phyloP scores from a whole-genome alignment of 306 rosid species.

The Inga laurina region DNA sequence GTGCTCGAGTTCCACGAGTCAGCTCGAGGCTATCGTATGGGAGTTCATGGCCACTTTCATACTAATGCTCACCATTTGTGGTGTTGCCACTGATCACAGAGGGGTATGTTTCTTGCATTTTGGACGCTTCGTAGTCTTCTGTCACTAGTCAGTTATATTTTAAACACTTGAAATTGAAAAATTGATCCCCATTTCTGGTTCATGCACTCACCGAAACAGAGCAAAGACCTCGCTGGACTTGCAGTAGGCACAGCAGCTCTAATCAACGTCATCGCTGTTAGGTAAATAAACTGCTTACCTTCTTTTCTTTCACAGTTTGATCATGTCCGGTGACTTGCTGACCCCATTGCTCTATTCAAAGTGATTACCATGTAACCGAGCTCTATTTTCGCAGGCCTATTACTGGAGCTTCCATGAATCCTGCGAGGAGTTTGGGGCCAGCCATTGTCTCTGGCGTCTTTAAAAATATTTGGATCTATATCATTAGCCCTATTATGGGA shows the following conservation, averaged over 20 bases:
- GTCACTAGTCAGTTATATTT: not conserved
- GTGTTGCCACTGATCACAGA: conserved; percentile 42
- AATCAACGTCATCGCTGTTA: conserved; percentile 38
- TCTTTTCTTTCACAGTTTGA: no score
- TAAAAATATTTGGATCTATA: conserved; percentile 33
- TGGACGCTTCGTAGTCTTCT: not conserved
- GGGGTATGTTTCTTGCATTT: conserved; percentile 23
- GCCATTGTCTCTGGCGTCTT: conserved; percentile 36
- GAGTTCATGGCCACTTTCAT: conserved; percentile 43
- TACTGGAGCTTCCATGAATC: conserved; percentile 59
- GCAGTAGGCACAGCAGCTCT: conserved; percentile 40
- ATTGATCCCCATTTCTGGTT: not conserved
- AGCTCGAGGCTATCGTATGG: conserved; percentile 41
- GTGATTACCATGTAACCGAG: not conserved
- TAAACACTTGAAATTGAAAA: not conserved
- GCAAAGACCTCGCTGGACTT: conserved; percentile 39
- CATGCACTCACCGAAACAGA: conserved; percentile 19
- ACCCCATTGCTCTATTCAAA: not conserved
- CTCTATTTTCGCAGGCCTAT: conserved; percentile 33
- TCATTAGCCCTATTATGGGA: conserved; percentile 35
- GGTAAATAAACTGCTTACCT: conserved; percentile 12
- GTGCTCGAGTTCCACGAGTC: conserved; percentile 33
- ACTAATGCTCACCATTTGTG: conserved; percentile 45
- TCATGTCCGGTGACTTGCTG: not conserved
- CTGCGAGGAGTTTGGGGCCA: conserved; percentile 64